Conservation (phyloP, 2,329 filamentous ascomycete species). For the Cladosporium sp. region DNA sequence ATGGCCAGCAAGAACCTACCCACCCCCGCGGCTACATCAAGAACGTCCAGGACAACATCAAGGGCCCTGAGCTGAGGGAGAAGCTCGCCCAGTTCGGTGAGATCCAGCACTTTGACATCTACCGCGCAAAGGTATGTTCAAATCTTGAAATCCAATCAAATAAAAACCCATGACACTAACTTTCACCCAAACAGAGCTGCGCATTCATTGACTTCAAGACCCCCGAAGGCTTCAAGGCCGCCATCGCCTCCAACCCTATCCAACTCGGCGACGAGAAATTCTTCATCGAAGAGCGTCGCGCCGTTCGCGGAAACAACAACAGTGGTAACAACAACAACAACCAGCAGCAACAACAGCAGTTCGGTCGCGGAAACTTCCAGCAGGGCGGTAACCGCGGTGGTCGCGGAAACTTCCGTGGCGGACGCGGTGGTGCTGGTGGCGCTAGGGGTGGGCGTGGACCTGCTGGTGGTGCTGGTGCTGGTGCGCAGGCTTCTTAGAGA, state of each 20-base stretch:
- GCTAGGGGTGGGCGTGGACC: conserved; percentile 37
- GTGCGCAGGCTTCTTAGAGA: conserved; percentile 16
- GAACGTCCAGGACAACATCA: conserved; percentile 86
- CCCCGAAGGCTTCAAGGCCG: conserved; percentile 73
- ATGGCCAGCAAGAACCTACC: conserved; percentile 64
- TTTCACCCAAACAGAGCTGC: conserved; percentile 63
- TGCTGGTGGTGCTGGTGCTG: conserved; percentile 23
- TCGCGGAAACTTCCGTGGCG: conserved; percentile 59
- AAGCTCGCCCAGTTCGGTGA: conserved; percentile 66
- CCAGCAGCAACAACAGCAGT: conserved; percentile 22
- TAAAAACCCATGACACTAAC: no score
- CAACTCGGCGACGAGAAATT: conserved; percentile 77
- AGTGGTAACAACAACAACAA: conserved; percentile 27
- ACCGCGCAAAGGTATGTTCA: conserved; percentile 65
- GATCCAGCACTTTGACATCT: conserved; percentile 60
- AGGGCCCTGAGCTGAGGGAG: conserved; percentile 65
- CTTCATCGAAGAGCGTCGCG: conserved; percentile 81
- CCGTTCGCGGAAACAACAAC: conserved; percentile 39
- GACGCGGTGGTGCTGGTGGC: conserved; percentile 58
- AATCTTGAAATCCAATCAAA: no score
- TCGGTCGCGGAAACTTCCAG: conserved; percentile 32
- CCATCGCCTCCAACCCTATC: conserved; percentile 79
- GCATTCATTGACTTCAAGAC: conserved; percentile 93
- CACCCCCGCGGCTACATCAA: conserved; percentile 86
- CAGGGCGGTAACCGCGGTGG: conserved; percentile 50